Evolutionary conservation across 495 filamentous ascomycete species (phyloP).

Genomic region (Aspergillus avenaceus): DNA sequence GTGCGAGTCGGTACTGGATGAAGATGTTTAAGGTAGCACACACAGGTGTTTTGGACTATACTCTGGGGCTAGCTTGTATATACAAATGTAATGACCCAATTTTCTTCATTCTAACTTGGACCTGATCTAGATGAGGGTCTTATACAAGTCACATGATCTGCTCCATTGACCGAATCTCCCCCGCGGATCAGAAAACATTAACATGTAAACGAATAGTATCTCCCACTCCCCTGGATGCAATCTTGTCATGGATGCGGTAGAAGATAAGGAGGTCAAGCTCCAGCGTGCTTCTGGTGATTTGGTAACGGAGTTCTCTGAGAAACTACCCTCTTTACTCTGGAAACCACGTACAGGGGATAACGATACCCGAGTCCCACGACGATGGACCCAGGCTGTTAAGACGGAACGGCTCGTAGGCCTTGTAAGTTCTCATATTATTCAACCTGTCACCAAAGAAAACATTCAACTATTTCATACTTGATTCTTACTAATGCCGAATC

Average conservation of each 20-base stretch:
- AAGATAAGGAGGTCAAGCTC: conserved; percentile 68
- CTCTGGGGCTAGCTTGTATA: no score
- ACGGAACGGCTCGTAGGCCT: conserved; percentile 40
- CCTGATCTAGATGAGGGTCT: no score
- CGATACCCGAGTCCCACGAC: conserved; percentile 31
- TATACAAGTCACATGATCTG: conserved; percentile 12
- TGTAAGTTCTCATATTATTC: conserved; percentile 24
- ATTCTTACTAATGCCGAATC: conserved; percentile 5
- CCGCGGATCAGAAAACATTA: conserved; percentile 3
- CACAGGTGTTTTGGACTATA: no score
- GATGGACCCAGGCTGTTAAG: conserved; percentile 37
- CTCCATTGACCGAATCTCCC: conserved; percentile 2
- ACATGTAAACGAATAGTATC: not conserved
- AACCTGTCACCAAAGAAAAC: no score
- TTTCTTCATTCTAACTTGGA: no score
- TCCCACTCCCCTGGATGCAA: not conserved
- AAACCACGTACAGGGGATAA: conserved; percentile 22
- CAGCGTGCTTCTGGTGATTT: conserved; percentile 67
- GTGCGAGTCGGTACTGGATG: not conserved
- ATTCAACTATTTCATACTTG: not conserved
- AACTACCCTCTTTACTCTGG: conserved; percentile 49
- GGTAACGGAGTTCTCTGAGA: conserved; percentile 57
- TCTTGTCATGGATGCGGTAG: conserved; percentile 43
- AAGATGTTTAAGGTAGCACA: conserved; percentile 18
- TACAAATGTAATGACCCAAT: no score